These are phyloP conservation scores for Cyclocybe cylindracea DNA, from an alignment of 768 basidiomycete genomes.

Conservation along the genomic window DNA sequence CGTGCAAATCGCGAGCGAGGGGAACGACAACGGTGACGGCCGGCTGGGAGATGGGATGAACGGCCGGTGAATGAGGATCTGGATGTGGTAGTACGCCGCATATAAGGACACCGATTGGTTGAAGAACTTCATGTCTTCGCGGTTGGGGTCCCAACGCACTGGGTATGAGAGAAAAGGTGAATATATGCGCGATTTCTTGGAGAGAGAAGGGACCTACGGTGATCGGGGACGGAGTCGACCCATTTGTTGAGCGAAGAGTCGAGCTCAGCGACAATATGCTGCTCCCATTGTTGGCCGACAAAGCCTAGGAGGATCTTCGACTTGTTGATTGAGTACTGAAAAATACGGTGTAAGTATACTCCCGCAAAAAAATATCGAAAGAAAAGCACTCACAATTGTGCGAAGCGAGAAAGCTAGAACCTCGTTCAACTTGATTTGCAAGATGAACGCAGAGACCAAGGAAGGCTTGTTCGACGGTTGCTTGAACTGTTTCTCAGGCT, in stretches of 20 bases:
- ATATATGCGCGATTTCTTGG: neutral
- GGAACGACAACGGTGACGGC: conserved; percentile 51
- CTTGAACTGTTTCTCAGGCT: conserved; percentile 60
- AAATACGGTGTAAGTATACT: neutral
- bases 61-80: conserved; percentile 77
- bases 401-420: conserved; percentile 64
- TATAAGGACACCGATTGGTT: conserved; percentile 64
- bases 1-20: conserved; percentile 75
- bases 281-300: conserved; percentile 64
- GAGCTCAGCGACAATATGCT: conserved; percentile 66
- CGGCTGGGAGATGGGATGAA: conserved; percentile 66
- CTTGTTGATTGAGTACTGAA: conserved; percentile 83
- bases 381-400: conserved; percentile 51
- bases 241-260: conserved; percentile 75
- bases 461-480: conserved; percentile 70
- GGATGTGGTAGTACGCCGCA: conserved; percentile 52
- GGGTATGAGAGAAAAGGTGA: neutral
- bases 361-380: neutral
- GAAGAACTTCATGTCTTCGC: conserved; percentile 46
- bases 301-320: conserved; percentile 66
- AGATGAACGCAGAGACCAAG: conserved; percentile 53
- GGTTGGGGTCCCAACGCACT: conserved; percentile 59
- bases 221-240: conserved; percentile 65
- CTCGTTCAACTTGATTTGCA: conserved; percentile 58
- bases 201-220: conserved; percentile 39